Conservation (phyloP, 169 alveolate species). For the Neospora caninum region DNA sequence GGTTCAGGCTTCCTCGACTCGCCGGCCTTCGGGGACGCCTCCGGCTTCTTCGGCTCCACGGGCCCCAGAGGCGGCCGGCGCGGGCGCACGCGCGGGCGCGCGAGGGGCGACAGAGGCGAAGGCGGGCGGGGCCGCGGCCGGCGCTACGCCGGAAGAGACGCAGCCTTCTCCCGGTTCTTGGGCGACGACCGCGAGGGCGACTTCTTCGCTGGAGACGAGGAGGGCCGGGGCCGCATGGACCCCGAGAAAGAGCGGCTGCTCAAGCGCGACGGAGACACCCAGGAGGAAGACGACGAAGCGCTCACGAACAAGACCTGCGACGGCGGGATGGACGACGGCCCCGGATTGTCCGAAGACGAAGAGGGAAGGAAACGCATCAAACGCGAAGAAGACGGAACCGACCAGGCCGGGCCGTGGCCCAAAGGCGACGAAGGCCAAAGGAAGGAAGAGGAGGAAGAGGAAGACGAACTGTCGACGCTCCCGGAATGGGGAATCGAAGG, state of each 20-base stretch:
- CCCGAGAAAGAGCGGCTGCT: neutral
- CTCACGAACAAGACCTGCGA: neutral
- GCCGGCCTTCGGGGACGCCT: neutral
- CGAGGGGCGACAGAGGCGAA: neutral
- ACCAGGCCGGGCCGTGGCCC: neutral
- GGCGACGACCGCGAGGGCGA: neutral
- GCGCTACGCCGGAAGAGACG: neutral
- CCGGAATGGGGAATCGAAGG: conserved; percentile 37
- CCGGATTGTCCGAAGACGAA: neutral
- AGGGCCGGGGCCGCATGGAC: neutral
- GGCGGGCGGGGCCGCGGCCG: conserved; percentile 11
- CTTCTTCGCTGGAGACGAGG: neutral
- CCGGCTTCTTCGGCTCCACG: neutral
- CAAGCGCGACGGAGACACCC: neutral
- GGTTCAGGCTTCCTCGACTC: neutral
- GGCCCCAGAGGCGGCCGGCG: neutral
- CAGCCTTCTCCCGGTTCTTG: neutral
- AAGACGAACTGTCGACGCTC: neutral
- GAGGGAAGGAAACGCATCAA: neutral
- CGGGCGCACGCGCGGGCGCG: neutral
- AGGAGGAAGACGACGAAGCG: neutral
- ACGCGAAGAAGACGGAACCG: neutral
- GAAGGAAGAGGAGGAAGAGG: neutral
- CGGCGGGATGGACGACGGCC: neutral
- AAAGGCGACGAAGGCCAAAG: neutral